A percentile compares a stretch with the other conserved stretches of the same genome.
Evolutionary conservation across 1,284 basidiomycete genomes (phyloP).

Genomic region (Pisolithus thermaeus): DNA sequence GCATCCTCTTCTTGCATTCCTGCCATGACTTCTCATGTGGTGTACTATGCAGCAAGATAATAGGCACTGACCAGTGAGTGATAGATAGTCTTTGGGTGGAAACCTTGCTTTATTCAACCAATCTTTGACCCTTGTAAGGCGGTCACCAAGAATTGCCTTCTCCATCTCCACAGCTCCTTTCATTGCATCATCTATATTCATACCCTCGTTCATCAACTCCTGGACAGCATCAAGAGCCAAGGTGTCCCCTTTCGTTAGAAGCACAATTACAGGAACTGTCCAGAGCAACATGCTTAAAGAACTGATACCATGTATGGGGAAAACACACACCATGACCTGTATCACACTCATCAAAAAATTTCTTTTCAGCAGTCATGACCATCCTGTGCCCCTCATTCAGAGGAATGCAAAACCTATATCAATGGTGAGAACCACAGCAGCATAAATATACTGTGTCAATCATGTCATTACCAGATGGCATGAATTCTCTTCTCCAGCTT

Average conservation of each 20-base stretch:
- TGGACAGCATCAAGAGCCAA: constrained; percentile 23
- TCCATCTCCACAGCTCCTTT: neutral
- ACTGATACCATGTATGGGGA: neutral
- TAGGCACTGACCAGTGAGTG: neutral
- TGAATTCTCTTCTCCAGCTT: too few species aligned
- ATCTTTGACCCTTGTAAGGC: neutral
- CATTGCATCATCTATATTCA: neutral
- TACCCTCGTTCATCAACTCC: neutral
- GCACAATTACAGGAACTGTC: neutral
- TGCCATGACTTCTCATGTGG: neutral
- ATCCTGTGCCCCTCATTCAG: constrained; percentile 7
- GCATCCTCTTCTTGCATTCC: neutral
- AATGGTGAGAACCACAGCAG: too few species aligned
- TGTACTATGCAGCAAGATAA: neutral
- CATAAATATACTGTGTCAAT: too few species aligned
- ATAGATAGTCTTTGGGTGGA: neutral
- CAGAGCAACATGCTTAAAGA: neutral
- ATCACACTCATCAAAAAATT: constrained; percentile 10
- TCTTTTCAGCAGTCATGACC: constrained; percentile 7
- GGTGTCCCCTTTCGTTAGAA: constrained; percentile 15
- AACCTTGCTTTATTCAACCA: neutral
- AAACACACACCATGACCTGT: constrained; percentile 6
- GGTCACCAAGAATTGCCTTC: neutral
- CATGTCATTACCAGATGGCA: too few species aligned
- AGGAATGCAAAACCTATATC: constrained; percentile 19